Evolutionary conservation across 768 basidiomycete genomes (phyloP).

Genomic region (Leccinum sublutescens): DNA sequence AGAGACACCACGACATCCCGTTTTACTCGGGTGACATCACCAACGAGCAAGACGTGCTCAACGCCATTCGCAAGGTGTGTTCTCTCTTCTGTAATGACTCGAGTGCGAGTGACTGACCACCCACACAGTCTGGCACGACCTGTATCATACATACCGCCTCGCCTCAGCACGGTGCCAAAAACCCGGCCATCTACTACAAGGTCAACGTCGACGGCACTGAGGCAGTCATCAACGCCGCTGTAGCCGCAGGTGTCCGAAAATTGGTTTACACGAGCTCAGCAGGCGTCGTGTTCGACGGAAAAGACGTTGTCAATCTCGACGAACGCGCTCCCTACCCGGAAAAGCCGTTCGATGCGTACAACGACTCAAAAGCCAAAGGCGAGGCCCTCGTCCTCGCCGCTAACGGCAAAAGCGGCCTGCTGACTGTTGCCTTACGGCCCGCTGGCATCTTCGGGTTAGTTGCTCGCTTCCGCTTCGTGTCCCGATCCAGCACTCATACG

Average conservation of each 20-base stretch:
- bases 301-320: conserved; percentile 79
- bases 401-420: conserved; percentile 78
- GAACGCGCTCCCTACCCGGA: conserved; percentile 79
- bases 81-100: background rate
- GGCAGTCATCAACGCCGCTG: conserved; percentile 79
- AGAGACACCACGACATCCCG: conserved; percentile 80
- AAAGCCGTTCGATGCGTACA: conserved; percentile 85
- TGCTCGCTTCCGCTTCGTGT: background rate
- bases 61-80: conserved; percentile 72
- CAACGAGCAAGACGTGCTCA: conserved; percentile 65
- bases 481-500: conserved; percentile 3
- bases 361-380: conserved; percentile 88
- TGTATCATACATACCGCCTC: conserved; percentile 97
- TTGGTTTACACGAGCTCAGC: conserved; percentile 95
- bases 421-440: conserved; percentile 89
- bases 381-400: conserved; percentile 82
- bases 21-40: conserved; percentile 92
- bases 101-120: background rate
- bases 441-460: conserved; percentile 94
- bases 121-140: conserved; percentile 67
- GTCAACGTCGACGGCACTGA: conserved; percentile 94
- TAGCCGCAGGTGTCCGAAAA: conserved; percentile 70
- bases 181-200: conserved; percentile 76
- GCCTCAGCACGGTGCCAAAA: conserved; percentile 63
- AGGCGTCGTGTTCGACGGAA: conserved; percentile 85